Percentiles rank a stretch among this genome's conserved stretches.
These are phyloP conservation scores for Ogataea saltuana DNA, from an alignment of 805 yeast genomes.

Conservation along the genomic window DNA sequence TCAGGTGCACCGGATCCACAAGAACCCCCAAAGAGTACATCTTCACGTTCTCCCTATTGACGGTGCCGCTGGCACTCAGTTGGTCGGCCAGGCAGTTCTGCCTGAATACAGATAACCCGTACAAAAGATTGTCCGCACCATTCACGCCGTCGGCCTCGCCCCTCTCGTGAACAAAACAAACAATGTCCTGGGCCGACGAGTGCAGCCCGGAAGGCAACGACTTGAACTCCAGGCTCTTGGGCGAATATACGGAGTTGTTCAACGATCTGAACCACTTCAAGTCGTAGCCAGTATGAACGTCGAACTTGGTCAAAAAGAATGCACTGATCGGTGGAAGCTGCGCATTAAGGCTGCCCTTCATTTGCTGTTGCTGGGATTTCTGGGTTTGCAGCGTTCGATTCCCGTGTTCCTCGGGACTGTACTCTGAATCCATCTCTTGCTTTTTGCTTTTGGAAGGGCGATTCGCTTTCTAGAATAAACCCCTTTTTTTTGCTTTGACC, in stretches of 20 bases:
- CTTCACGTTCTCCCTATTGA: constrained; percentile 47
- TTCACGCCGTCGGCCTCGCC: constrained; percentile 20
- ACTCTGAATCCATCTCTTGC: too few relatives aligned
- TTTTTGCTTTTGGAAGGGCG: too few relatives aligned
- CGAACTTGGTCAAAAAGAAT: constrained; percentile 52
- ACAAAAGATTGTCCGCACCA: constrained; percentile 29
- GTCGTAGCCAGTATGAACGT: constrained; percentile 51
- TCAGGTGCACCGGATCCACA: constrained; percentile 42
- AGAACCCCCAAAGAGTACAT: constrained; percentile 69
- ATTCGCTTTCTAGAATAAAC: too few relatives aligned
- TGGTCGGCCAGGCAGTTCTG: constrained; percentile 38
- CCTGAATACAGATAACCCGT: constrained; percentile 54
- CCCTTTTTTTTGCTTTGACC: too few relatives aligned
- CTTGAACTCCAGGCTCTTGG: constrained; percentile 57
- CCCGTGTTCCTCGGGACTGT: too few relatives aligned
- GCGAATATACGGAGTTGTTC: constrained; percentile 28
- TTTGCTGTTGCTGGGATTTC: neutral
- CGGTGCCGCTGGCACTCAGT: constrained; percentile 16
- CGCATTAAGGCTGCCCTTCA: neutral
- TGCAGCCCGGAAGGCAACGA: constrained; percentile 73
- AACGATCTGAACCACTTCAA: constrained; percentile 43
- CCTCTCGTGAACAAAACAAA: constrained; percentile 47
- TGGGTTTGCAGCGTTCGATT: too few relatives aligned
- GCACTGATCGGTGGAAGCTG: constrained; percentile 39
- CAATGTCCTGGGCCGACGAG: constrained; percentile 48